A percentile compares a stretch with the other conserved stretches of the same genome.
Evolutionary conservation across 768 basidiomycete species (phyloP).

Genomic region (Pleurotus citrinopileatus): DNA sequence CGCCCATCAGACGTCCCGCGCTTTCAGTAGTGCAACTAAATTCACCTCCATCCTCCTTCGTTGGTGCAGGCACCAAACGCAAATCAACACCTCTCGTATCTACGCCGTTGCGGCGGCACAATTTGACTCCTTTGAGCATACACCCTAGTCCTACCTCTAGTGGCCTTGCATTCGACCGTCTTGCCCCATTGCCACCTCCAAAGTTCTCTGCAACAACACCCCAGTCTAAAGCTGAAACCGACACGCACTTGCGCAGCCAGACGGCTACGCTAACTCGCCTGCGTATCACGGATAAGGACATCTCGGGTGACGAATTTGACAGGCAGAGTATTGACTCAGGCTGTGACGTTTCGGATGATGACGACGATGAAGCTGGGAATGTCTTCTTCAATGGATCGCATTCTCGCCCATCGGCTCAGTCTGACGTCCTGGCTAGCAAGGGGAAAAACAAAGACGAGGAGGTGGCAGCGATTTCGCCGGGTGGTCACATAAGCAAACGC

Average conservation of each 20-base stretch:
- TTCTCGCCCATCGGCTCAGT: slow-evolving; percentile 21
- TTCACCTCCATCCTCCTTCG: slow-evolving; percentile 19
- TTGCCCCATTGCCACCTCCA: slow-evolving; percentile 53
- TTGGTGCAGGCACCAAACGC: slow-evolving; percentile 60
- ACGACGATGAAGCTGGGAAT: slow-evolving; percentile 25
- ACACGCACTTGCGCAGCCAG: slow-evolving; percentile 45
- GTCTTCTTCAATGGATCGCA: slow-evolving; percentile 27
- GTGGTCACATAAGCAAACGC: slow-evolving; percentile 73
- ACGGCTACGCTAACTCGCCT: slow-evolving; percentile 65
- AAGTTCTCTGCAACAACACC: slow-evolving; percentile 48
- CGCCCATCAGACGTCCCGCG: slow-evolving; percentile 55
- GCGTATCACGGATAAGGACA: slow-evolving; percentile 53
- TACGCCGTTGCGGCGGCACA: slow-evolving; percentile 55
- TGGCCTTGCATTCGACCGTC: slow-evolving; percentile 41
- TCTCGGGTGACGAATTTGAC: slow-evolving; percentile 42
- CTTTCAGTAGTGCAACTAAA: slow-evolving; percentile 36
- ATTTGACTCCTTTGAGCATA: slow-evolving; percentile 48
- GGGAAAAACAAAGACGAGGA: slow-evolving; percentile 53
- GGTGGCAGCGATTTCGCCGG: slow-evolving; percentile 69
- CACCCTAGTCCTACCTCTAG: slow-evolving; percentile 36
- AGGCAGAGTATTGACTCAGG: slow-evolving; percentile 46
- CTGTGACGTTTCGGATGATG: slow-evolving; percentile 45
- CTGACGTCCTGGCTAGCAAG: slow-evolving; percentile 21
- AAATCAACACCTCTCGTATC: slow-evolving; percentile 49
- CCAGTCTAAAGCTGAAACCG: slow-evolving; percentile 53